Base-by-base conservation (phyloP, 1,139 yeast genomes). In the Lodderomyces margitis region DNA sequence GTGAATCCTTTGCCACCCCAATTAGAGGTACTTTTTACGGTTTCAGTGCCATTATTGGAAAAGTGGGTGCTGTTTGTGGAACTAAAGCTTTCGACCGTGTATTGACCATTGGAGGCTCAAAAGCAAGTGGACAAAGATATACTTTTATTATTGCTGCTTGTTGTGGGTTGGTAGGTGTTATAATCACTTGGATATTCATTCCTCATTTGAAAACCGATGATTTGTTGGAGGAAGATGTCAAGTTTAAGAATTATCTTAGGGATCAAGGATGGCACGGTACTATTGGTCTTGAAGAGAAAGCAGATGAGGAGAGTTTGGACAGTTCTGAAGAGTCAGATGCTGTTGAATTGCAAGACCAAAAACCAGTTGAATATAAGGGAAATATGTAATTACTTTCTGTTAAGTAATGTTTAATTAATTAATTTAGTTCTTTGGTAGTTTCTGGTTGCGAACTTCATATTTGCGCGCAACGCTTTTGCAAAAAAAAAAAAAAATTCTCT, bases 1-100 rank as follows among this genome's bases (percentile, higher is more conserved):
- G 85, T 24, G 92, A 85, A 59, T 70, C 80, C 2, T 85, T 72
- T 54, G 88, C 92, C 20, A 83, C 91, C 10, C 86, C 87, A 14
- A 75, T 85, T 36, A 72, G 92, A 61, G 92, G 91, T 38, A 81
- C 89, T 1, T 69, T 64, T 39, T 75, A 75, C 48, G 77, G 77
- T 36, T 40, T 73, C 17, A 62, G 73, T 32, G 78, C 78, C 38
- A 77, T 76, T 11, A 66, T 72, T 43, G 78, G 78, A 41, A 73
- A 72, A 50, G 75, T 69, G 37, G 78, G 78, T 43, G 78, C 78
- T 14, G 75, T 71, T 35, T 74, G 70, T 7, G 78, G 78, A 27
- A 70, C 76, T 36, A 62, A 66, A 49, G 54, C 66, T 10, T 73
- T 73, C 50, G 63, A 73, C 4, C 76, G 76, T 33, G 71, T 72